A percentile compares a stretch with the other conserved stretches of the same genome.
Conservation (phyloP, 164 flowering plant genomes). For the Euptelea pleiosperma region DNA sequence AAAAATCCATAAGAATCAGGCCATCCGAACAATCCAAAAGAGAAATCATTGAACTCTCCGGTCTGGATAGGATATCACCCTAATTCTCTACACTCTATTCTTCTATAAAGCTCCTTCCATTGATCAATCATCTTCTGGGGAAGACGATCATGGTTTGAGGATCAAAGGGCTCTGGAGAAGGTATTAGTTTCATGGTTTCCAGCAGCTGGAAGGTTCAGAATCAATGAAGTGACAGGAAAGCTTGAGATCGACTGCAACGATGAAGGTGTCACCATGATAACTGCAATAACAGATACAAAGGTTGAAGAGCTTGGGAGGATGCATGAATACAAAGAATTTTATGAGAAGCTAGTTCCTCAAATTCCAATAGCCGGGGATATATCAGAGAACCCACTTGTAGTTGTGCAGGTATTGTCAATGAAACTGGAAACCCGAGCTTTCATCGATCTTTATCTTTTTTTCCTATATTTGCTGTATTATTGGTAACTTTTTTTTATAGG, state of each 20-base stretch:
- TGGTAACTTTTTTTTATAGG: no score
- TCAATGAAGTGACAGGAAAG: constrained; percentile 22
- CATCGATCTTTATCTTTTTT: no score
- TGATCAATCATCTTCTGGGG: not conserved
- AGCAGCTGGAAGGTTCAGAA: constrained; percentile 28
- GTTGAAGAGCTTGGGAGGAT: constrained; percentile 25
- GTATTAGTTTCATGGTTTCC: constrained; percentile 28
- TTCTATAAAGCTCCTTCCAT: constrained; percentile 18
- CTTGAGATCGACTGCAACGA: constrained; percentile 30
- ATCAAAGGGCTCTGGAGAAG: constrained; percentile 17
- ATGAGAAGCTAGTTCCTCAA: constrained; percentile 25
- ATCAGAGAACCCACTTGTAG: constrained; percentile 25
- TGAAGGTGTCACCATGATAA: constrained; percentile 18
- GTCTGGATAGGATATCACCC: constrained; percentile 30
- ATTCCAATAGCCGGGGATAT: constrained; percentile 8
- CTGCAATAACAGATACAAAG: constrained; percentile 21
- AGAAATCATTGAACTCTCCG: constrained; percentile 23
- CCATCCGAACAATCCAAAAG: constrained; percentile 16
- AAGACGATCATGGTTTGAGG: constrained; percentile 15
- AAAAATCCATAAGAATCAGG: constrained; percentile 3
- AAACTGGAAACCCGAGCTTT: no score
- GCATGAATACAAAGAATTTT: constrained; percentile 27
- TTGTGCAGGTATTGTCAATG: constrained; percentile 26
- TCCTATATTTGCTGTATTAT: no score
- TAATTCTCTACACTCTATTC: constrained; percentile 20